These are phyloP conservation scores for Ceratocystis alfenasii DNA, from an alignment of 2,329 filamentous ascomycete species.

Conservation along the genomic window DNA sequence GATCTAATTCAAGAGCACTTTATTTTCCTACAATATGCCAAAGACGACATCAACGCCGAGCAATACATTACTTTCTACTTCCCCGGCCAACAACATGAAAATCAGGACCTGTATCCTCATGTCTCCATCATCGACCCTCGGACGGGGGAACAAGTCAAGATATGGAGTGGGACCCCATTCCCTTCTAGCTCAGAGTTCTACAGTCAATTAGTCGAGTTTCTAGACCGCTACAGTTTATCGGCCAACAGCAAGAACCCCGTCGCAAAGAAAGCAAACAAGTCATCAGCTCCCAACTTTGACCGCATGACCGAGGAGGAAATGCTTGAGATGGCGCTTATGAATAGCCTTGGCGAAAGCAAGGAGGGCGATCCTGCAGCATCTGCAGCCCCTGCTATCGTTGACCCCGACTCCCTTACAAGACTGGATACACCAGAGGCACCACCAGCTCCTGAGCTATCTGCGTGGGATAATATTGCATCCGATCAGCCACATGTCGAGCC, in stretches of 20 bases:
- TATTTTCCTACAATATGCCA: slow-evolving; percentile 87
- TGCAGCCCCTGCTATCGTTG: slow-evolving; percentile 40
- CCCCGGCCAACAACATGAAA: slow-evolving; percentile 54
- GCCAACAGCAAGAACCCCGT: slow-evolving; percentile 87
- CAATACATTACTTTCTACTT: slow-evolving; percentile 92
- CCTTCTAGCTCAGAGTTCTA: slow-evolving; percentile 69
- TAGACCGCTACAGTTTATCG: slow-evolving; percentile 90
- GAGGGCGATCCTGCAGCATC: slow-evolving; percentile 25
- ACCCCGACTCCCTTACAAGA: slow-evolving; percentile 82
- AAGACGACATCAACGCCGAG: slow-evolving; percentile 64
- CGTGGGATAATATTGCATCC: slow-evolving; percentile 61
- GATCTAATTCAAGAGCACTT: slow-evolving; percentile 85
- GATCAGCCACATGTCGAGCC: slow-evolving; percentile 69
- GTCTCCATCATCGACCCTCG: slow-evolving; percentile 91
- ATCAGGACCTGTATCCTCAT: slow-evolving; percentile 84
- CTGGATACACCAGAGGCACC: slow-evolving; percentile 34
- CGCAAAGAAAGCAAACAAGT: slow-evolving; percentile 49
- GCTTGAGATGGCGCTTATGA: slow-evolving; percentile 84
- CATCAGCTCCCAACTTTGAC: slow-evolving; percentile 48
- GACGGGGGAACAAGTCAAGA: slow-evolving; percentile 93
- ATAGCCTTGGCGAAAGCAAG: slow-evolving; percentile 54
- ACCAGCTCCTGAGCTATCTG: slow-evolving; percentile 29
- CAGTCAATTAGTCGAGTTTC: slow-evolving; percentile 83
- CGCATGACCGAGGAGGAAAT: slow-evolving; percentile 96
- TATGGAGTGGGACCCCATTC: slow-evolving; percentile 79